These are phyloP conservation scores for Cyclaneusma minus DNA, from an alignment of 2,329 filamentous ascomycete genomes.

Conservation along the genomic window DNA sequence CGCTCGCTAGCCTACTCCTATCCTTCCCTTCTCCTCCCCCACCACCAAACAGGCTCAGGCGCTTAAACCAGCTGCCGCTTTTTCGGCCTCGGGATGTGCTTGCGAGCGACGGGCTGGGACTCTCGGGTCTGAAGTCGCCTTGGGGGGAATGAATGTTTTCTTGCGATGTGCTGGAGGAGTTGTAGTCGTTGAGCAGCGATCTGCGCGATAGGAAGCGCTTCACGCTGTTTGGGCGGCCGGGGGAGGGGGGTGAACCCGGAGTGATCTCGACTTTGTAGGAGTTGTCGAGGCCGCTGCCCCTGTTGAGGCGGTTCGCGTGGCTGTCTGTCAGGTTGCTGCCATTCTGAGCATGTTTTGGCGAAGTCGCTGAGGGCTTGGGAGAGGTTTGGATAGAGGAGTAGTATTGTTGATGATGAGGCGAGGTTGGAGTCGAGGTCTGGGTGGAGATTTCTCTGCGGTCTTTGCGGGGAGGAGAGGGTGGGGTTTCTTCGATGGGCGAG, in stretches of 20 bases:
- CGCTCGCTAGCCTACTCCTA: constrained; percentile 11
- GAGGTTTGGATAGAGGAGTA: too few species aligned
- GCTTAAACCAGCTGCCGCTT: constrained; percentile 17
- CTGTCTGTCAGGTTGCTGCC: too few species aligned
- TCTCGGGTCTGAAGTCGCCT: constrained; percentile 14
- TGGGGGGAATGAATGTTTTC: constrained; percentile 13
- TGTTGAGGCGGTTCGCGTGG: too few species aligned
- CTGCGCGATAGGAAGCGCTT: constrained; percentile 20
- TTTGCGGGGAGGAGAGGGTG: constrained; percentile 7
- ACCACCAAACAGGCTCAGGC: too few species aligned
- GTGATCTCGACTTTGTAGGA: too few species aligned
- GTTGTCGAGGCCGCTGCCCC: too few species aligned
- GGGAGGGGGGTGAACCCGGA: too few species aligned
- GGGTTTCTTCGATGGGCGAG: constrained; percentile 16
- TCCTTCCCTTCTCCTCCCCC: constrained; percentile 6
- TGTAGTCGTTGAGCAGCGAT: constrained; percentile 18
- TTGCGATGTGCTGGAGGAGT: constrained; percentile 11
- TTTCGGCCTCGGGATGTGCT: constrained; percentile 12
- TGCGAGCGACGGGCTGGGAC: constrained; percentile 14
- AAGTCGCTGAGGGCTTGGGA: too few species aligned
- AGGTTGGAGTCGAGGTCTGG: too few species aligned
- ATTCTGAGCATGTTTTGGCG: too few species aligned
- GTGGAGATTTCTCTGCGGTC: constrained; percentile 2
- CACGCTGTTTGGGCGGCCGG: constrained; percentile 19
- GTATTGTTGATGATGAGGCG: too few species aligned